Base-by-base conservation (phyloP, 371 early-diverging fungal genomes). In the Lichtheimia hyalospora region DNA sequence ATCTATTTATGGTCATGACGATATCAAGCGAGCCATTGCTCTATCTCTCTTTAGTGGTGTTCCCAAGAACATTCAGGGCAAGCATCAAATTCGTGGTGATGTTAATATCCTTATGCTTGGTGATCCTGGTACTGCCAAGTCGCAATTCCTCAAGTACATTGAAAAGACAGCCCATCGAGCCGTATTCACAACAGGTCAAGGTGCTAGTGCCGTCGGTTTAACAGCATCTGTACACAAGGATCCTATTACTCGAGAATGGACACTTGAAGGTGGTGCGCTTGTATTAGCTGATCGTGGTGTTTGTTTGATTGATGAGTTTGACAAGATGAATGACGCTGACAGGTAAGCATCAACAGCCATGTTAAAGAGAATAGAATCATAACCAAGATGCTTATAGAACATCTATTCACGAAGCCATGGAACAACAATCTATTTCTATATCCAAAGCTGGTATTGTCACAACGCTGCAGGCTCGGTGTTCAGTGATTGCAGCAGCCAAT, bases 71-170 rank as follows among this genome's bases (percentile, higher is more conserved):
- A 88, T 93, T 23, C 86, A 92, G 59, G 92, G 90, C 43, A 96
- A 97, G 74, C 96, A 96, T 70, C 81, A 90, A 21, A 89, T 98
- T 27, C 89, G 99, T 77, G 99, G 99, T 48, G 99, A 99, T 74
- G 99, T 99, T 68, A 99, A 99, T 72, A 93, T 99, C 40, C 83
- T 99, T 39, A 84, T 99, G 70, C 77, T 99, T 60, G 99, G 99
- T 66, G 99, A 99, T 76, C 99, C 99, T 7, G 99, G 99, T 67
- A 97, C 97, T 12, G 99, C 99, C 43, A 99, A 99, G 70, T 96
- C 96, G 1, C 99, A 99, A 81, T 94, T 99, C 77, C 84, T 99
- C 53, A 98, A 99, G 70, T 98, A 96, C 63, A 90, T 98, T 24
- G 96, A 98, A 70, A 92, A 92, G 74, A 96, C 96, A 2, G 92